Evolutionary conservation across 2,329 filamentous ascomycete genomes (phyloP).

Genomic region (Didymella keratinophila): DNA sequence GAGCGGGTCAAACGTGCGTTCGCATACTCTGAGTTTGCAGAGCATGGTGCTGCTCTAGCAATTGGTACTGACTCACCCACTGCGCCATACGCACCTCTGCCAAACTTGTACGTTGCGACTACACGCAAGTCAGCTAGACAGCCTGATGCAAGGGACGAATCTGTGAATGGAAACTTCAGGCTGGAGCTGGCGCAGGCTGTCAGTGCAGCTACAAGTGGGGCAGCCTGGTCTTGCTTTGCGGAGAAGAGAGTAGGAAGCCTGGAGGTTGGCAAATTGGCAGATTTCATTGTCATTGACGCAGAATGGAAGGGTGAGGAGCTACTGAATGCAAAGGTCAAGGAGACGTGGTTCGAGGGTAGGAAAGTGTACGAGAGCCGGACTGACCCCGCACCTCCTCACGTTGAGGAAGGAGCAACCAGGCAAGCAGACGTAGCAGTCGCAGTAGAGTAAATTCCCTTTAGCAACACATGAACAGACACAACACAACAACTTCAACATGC

Average conservation of each 20-base stretch:
- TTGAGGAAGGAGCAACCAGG: conserved; percentile 8
- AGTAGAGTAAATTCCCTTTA: neutral
- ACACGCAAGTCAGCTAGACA: conserved; percentile 65
- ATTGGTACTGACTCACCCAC: conserved; percentile 69
- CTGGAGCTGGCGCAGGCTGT: conserved; percentile 64
- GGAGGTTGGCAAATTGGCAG: conserved; percentile 62
- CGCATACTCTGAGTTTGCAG: conserved; percentile 68
- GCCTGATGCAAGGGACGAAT: conserved; percentile 48
- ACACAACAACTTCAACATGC: neutral
- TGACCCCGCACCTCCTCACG: neutral
- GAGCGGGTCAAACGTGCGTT: conserved; percentile 66
- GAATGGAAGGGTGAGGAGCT: conserved; percentile 58
- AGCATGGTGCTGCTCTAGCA: conserved; percentile 61
- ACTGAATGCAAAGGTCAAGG: conserved; percentile 55
- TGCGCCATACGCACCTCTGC: conserved; percentile 62
- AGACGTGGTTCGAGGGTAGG: conserved; percentile 64
- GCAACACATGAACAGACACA: neutral
- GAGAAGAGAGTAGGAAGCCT: conserved; percentile 64
- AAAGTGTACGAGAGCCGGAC: conserved; percentile 31
- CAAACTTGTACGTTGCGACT: conserved; percentile 67
- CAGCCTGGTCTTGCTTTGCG: conserved; percentile 66
- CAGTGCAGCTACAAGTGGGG: conserved; percentile 62
- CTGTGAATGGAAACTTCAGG: conserved; percentile 63
- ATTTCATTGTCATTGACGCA: conserved; percentile 65
- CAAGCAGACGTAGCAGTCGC: conserved; percentile 9